These are phyloP conservation scores for Ceratocystis ficicola DNA, from an alignment of 2,329 filamentous ascomycete genomes.

Conservation along the genomic window DNA sequence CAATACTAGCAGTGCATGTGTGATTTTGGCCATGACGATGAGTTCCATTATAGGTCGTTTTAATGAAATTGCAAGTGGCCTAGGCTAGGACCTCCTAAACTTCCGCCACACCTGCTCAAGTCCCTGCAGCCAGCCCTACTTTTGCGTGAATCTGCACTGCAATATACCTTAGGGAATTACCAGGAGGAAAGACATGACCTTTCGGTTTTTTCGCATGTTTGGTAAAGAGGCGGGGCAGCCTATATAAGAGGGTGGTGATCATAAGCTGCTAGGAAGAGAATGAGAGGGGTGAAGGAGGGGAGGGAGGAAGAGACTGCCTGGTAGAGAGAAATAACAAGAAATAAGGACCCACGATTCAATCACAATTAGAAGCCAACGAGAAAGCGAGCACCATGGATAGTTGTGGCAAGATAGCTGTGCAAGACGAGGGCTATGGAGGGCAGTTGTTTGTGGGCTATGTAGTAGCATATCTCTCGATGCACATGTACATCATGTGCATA, in stretches of 20 bases:
- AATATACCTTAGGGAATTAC: background rate
- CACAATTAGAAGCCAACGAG: background rate
- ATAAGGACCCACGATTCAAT: too few species aligned
- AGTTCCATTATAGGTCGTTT: background rate
- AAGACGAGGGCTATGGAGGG: background rate
- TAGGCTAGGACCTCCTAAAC: background rate
- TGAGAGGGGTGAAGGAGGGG: background rate
- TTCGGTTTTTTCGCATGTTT: background rate
- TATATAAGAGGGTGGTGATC: background rate
- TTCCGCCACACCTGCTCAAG: background rate
- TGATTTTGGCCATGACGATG: background rate
- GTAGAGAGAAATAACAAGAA: background rate
- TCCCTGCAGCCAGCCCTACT: conserved; percentile 7
- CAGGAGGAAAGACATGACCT: background rate
- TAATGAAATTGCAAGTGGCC: background rate
- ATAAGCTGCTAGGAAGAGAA: background rate
- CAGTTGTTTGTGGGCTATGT: background rate
- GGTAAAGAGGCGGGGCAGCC: background rate
- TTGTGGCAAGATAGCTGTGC: background rate
- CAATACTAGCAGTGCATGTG: background rate
- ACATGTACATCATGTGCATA: background rate
- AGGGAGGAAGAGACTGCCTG: background rate
- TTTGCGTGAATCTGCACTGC: background rate
- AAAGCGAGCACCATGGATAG: background rate
- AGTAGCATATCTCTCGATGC: background rate